phyloP scores from a whole-genome alignment of 306 rosid genomes.

The Corylus avellana region DNA sequence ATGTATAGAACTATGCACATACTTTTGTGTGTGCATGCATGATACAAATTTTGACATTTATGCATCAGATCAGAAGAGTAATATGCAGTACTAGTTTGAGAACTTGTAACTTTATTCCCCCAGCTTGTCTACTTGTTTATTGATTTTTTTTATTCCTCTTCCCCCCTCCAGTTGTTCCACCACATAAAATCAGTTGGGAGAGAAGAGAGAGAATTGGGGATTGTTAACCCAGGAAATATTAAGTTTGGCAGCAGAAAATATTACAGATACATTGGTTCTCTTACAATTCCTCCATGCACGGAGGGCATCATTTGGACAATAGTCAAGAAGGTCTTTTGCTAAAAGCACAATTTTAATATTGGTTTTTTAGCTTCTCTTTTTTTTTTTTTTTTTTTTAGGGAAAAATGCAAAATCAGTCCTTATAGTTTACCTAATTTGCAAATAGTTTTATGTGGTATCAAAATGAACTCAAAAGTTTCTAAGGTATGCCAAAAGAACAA shows the following conservation, averaged over 20 bases:
- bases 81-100: neutral
- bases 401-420: too few relatives aligned
- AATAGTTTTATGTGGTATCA: too few relatives aligned
- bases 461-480: too few relatives aligned
- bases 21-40: neutral
- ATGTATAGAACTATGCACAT: neutral
- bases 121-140: neutral
- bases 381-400: too few relatives aligned
- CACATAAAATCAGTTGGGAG: constrained; percentile 37
- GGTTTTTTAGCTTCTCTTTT: neutral
- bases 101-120: neutral
- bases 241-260: constrained; percentile 60
- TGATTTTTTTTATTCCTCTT: neutral
- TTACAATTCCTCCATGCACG: constrained; percentile 75
- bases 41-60: neutral
- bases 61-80: neutral
- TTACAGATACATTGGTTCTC: constrained; percentile 78
- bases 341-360: neutral
- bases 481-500: too few relatives aligned
- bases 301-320: constrained; percentile 83
- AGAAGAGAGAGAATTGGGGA: constrained; percentile 54
- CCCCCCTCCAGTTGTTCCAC: constrained; percentile 38
- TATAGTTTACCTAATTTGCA: too few relatives aligned
- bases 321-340: constrained; percentile 47
- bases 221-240: constrained; percentile 46